These are phyloP conservation scores for Primulina tabacum DNA, from an alignment of 257 asterid genomes.

Conservation along the genomic window DNA sequence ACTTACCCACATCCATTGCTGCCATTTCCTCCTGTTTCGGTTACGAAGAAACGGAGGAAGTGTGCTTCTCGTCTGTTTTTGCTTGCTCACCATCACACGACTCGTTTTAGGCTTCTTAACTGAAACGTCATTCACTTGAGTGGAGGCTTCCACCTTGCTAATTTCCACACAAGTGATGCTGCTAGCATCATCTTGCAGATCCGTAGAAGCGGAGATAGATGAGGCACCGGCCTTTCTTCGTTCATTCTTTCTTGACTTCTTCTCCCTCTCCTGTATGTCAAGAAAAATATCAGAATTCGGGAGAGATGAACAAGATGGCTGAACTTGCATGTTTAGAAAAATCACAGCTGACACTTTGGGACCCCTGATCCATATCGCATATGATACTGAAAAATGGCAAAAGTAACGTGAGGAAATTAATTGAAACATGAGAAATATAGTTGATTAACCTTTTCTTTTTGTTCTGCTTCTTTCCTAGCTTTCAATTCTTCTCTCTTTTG, in stretches of 20 bases:
- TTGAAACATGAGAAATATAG: background rate
- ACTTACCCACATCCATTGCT: slow-evolving; percentile 81
- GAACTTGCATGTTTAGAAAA: background rate
- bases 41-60: slow-evolving; percentile 86
- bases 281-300: slow-evolving; percentile 10
- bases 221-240: slow-evolving; percentile 51
- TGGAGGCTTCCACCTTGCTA: slow-evolving; percentile 31
- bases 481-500: slow-evolving; percentile 70
- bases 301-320: background rate
- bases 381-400: background rate
- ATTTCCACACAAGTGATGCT: slow-evolving; percentile 35
- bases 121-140: slow-evolving; percentile 40
- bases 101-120: slow-evolving; percentile 34
- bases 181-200: slow-evolving; percentile 33
- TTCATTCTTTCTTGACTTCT: slow-evolving; percentile 84
- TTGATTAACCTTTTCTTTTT: slow-evolving; percentile 67
- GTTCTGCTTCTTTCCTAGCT: slow-evolving; percentile 85
- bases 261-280: slow-evolving; percentile 75
- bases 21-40: slow-evolving; percentile 62
- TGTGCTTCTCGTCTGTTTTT: slow-evolving; percentile 50
- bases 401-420: background rate
- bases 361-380: background rate
- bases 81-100: slow-evolving; percentile 47
- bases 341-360: background rate
- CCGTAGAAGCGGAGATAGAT: background rate